A percentile compares a stretch with the other conserved stretches of the same genome.
phyloP scores from a whole-genome alignment of 169 alveolate species.

The Plasmodium adleri region DNA sequence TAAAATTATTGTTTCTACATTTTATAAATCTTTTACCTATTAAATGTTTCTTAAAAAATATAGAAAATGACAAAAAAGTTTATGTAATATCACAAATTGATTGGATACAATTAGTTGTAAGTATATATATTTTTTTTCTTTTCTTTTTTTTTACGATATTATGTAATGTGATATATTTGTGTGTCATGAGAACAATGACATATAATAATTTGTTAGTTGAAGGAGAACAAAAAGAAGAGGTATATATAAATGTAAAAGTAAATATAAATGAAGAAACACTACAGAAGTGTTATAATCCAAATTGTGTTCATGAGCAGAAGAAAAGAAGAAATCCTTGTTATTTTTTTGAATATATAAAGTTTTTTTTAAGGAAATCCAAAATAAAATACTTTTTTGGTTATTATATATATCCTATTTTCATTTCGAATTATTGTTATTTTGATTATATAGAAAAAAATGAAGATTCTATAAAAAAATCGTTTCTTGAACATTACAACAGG shows the following conservation, averaged over 20 bases:
- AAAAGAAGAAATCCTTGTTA: background rate
- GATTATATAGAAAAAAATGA: conserved; percentile 14
- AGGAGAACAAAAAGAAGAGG: background rate
- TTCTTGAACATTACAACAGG: conserved; percentile 40
- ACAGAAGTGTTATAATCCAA: too few species aligned
- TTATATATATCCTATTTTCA: conserved; percentile 24
- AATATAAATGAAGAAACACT: background rate
- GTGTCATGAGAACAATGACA: too few species aligned
- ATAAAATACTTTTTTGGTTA: too few species aligned
- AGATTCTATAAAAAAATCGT: too few species aligned
- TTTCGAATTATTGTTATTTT: conserved; percentile 31
- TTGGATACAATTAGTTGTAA: conserved; percentile 9
- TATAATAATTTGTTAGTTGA: too few species aligned
- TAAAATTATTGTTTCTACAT: conserved; percentile 44
- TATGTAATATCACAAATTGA: conserved; percentile 3
- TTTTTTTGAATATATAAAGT: background rate
- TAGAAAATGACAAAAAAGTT: too few species aligned
- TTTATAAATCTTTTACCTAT: conserved; percentile 23
- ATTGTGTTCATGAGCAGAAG: background rate
- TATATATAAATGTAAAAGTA: background rate
- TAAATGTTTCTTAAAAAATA: conserved; percentile 13
- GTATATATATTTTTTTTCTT: background rate
- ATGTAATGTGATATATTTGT: conserved; percentile 18
- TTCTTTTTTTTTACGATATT: conserved; percentile 30
- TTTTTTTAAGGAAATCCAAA: too few species aligned